These are phyloP conservation scores for Sporothrix inflata DNA, from an alignment of 2,329 filamentous ascomycete species.

Conservation along the genomic window DNA sequence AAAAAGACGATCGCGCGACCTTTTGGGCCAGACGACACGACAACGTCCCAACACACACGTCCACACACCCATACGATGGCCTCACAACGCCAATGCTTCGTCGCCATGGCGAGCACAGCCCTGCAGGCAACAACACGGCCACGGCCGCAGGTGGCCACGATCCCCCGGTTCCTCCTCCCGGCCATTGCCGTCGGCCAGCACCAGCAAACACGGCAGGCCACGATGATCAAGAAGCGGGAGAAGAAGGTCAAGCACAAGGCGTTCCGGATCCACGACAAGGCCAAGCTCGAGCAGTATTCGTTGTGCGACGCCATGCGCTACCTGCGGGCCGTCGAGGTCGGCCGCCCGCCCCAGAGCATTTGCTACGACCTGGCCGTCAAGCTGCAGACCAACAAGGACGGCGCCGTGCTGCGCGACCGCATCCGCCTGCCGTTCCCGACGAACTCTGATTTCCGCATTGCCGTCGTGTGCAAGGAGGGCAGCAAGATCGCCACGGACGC, in stretches of 20 bases:
- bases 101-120: constrained; percentile 57
- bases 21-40: background rate
- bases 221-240: constrained; percentile 50
- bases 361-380: constrained; percentile 92
- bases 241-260: constrained; percentile 66
- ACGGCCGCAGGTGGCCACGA: constrained; percentile 47
- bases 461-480: constrained; percentile 85
- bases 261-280: constrained; percentile 67
- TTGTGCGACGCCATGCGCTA: constrained; percentile 96
- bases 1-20: constrained; percentile 18
- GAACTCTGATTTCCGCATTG: constrained; percentile 84
- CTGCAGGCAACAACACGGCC: constrained; percentile 47
- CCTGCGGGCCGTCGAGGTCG: constrained; percentile 89
- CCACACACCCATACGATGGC: constrained; percentile 48
- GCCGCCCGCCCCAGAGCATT: constrained; percentile 68
- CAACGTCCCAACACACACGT: background rate
- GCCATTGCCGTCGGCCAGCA: constrained; percentile 47
- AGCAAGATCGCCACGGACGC: constrained; percentile 76
- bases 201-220: constrained; percentile 47
- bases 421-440: constrained; percentile 88
- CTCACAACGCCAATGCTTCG: constrained; percentile 56
- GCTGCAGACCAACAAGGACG: constrained; percentile 81
- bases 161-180: constrained; percentile 56
- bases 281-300: constrained; percentile 71
- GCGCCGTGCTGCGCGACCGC: constrained; percentile 83